Conservation (phyloP, 2,329 filamentous ascomycete genomes). For the Pleoardoris graminearum region DNA sequence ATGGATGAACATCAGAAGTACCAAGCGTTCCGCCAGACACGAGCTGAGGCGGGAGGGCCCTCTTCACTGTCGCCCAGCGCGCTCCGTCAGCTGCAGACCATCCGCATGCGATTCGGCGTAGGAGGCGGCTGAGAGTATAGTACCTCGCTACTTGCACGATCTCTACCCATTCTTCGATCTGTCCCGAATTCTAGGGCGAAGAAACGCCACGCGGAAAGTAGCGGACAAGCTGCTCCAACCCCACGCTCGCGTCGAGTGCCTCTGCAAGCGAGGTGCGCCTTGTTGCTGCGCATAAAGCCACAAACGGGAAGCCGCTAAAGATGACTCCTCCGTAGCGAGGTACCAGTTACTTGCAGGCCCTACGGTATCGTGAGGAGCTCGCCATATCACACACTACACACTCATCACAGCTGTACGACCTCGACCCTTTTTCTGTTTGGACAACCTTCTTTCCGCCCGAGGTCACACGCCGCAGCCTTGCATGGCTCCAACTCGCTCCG, state of each 20-base stretch:
- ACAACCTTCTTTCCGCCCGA: background rate
- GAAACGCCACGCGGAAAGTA: background rate
- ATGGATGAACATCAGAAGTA: constrained; percentile 48
- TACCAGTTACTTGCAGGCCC: too few relatives aligned
- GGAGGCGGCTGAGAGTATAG: constrained; percentile 38
- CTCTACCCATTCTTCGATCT: too few relatives aligned
- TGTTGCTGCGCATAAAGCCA: background rate
- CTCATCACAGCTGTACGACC: background rate
- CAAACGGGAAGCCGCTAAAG: background rate
- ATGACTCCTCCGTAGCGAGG: background rate
- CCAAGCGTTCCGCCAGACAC: constrained; percentile 37
- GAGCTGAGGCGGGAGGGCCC: constrained; percentile 28
- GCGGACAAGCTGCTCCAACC: background rate
- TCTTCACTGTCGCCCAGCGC: constrained; percentile 34
- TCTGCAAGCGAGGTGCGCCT: background rate
- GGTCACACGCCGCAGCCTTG: background rate
- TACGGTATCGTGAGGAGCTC: background rate
- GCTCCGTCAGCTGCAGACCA: constrained; percentile 37
- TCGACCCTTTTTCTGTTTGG: background rate
- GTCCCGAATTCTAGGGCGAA: background rate
- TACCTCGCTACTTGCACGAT: background rate
- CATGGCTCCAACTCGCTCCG: background rate
- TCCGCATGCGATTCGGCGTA: constrained; percentile 40
- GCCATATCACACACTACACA: background rate
- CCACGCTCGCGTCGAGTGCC: background rate